phyloP scores from a whole-genome alignment of 768 basidiomycete species.

The Pulveroboletus sp. region DNA sequence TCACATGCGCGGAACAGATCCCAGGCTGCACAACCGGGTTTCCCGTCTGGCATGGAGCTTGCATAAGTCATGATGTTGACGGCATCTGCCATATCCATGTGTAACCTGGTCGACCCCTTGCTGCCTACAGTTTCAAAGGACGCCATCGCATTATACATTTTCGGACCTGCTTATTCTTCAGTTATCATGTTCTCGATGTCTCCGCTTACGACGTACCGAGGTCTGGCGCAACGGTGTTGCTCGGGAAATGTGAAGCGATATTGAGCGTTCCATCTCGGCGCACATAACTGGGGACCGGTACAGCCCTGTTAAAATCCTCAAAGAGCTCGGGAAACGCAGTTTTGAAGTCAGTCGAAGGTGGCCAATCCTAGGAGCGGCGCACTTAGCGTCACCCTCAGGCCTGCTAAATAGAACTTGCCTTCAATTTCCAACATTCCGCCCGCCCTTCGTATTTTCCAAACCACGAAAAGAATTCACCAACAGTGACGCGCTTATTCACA shows the following conservation, averaged over 20 bases:
- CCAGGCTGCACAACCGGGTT: constrained; percentile 83
- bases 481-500: constrained; percentile 53
- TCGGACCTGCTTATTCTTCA: constrained; percentile 58
- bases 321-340: constrained; percentile 79
- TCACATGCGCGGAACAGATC: constrained; percentile 85
- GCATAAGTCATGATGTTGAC: constrained; percentile 88
- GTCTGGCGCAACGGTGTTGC: constrained; percentile 74
- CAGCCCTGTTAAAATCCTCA: constrained; percentile 75
- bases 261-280: constrained; percentile 86
- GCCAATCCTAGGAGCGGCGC: constrained; percentile 79
- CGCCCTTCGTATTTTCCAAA: constrained; percentile 69
- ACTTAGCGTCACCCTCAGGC: constrained; percentile 8
- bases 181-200: not conserved
- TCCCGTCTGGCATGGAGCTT: constrained; percentile 48
- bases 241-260: constrained; percentile 84
- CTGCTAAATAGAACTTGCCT: constrained; percentile 42
- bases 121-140: constrained; percentile 62
- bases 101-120: constrained; percentile 82
- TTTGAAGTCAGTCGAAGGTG: constrained; percentile 81
- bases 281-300: constrained; percentile 89
- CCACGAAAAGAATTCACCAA: constrained; percentile 72
- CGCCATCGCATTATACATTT: constrained; percentile 91
- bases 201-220: constrained; percentile 48
- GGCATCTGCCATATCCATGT: constrained; percentile 95
- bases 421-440: constrained; percentile 67